phyloP scores from a whole-genome alignment of 257 asterid species.

The Rubia yunnanensis region DNA sequence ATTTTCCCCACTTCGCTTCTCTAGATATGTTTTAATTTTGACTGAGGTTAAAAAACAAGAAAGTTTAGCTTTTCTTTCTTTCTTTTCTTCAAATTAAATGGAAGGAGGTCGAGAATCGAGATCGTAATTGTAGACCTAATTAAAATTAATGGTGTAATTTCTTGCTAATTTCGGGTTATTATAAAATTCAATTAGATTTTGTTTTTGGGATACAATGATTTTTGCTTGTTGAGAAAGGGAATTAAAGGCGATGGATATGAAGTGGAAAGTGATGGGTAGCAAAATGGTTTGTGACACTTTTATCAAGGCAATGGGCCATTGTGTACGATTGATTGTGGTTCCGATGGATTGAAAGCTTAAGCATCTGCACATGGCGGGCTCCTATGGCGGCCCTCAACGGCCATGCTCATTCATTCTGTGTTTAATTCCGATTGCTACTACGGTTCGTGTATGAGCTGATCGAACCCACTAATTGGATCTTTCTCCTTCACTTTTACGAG shows the following conservation, averaged over 20 bases:
- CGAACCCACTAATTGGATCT: neutral
- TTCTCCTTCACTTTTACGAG: too few species aligned
- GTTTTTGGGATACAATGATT: neutral
- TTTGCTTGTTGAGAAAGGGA: constrained; percentile 34
- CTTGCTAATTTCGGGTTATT: constrained; percentile 18
- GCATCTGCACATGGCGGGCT: constrained; percentile 57
- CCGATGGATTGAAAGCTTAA: constrained; percentile 30
- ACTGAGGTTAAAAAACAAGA: constrained; percentile 6
- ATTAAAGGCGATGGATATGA: constrained; percentile 31
- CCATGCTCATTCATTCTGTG: constrained; percentile 8
- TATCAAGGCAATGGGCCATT: constrained; percentile 37
- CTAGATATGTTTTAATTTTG: constrained; percentile 30
- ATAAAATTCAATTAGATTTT: constrained; percentile 6
- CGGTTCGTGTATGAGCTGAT: neutral
- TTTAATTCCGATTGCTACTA: neutral
- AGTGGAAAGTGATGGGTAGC: constrained; percentile 39
- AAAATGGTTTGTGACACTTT: constrained; percentile 42
- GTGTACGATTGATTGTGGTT: constrained; percentile 19
- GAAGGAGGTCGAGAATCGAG: constrained; percentile 26
- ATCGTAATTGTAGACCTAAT: constrained; percentile 30
- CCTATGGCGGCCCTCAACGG: constrained; percentile 10
- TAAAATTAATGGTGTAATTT: constrained; percentile 27
- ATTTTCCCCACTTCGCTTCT: constrained; percentile 7
- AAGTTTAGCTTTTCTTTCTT: neutral
- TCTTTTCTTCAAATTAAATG: neutral